Evolutionary conservation across 1,284 basidiomycete species (phyloP), one percentile per base, ranked within the genome.

Genomic region (Polyporus tsugae): DNA sequence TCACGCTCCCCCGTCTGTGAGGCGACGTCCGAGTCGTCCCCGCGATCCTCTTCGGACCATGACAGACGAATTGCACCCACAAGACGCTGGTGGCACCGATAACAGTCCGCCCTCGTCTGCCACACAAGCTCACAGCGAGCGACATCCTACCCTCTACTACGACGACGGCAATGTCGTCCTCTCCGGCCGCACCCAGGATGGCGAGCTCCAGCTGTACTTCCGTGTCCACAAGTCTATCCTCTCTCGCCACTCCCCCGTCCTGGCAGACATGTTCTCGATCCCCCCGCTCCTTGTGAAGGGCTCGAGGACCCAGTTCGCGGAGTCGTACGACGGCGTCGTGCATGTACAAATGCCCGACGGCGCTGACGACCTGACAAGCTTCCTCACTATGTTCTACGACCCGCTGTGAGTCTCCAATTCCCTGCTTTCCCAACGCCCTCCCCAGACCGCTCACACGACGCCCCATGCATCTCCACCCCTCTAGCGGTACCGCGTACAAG

Each of bases 111-210:
- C 41, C 10, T 29, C 61, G 55, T 52, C 42, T 3, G 29, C 64
- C 15, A 22, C 46, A 6, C 39, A 38, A 19, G 41, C 57, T 2
- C 46, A 44, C 0, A 58, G 57, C 65, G 71, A 69, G 55, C 77
- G 77, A 62, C 77, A 78, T 66, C 74, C 75, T 1, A 66, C 69
- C 1, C 73, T 80, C 35, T 79, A 78, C 71, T 80, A 73, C 68
- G 71, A 76, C 25, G 79, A 80, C 60, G 79, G 79, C 19, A 79
- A 75, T 60, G 76, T 80, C 65, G 77, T 79, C 19, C 72, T 80
- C 22, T 77, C 75, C 9, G 77, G 75, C 1, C 57, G 70, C 13
- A 62, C 68, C 19, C 70, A 74, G 57, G 64, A 72, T 25, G 70
- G 71, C 19, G 17, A 62, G 1, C 73, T 74, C 22, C 69, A 70